These are phyloP conservation scores for Hypomyces rosellus DNA, from an alignment of 2,329 filamentous ascomycete species.

Conservation along the genomic window DNA sequence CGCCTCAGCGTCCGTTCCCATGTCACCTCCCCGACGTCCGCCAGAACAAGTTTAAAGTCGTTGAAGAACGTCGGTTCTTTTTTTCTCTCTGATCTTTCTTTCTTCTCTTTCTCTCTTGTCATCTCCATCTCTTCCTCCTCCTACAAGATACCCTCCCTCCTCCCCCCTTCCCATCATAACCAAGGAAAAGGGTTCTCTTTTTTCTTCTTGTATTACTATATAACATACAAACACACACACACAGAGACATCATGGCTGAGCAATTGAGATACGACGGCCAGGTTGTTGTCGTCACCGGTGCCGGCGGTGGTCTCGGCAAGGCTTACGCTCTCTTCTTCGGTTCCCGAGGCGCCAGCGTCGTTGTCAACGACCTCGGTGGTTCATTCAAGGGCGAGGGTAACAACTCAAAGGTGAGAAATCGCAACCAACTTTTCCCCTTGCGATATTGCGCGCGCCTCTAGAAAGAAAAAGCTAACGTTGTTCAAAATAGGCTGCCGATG, in stretches of 20 bases:
- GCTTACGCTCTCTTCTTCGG: slow-evolving; percentile 87
- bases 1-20: no score
- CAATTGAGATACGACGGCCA: slow-evolving; percentile 78
- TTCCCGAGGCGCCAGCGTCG: slow-evolving; percentile 84
- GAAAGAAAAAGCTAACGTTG: slow-evolving; percentile 1
- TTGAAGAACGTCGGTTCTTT: background rate
- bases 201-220: background rate
- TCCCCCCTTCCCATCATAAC: background rate
- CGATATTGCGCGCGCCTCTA: slow-evolving; percentile 16
- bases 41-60: background rate
- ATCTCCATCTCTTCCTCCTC: background rate
- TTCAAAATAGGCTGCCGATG: slow-evolving; percentile 64
- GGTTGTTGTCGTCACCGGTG: slow-evolving; percentile 76
- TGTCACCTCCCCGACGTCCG: background rate
- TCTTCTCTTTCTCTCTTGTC: background rate
- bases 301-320: slow-evolving; percentile 72
- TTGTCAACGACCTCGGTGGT: slow-evolving; percentile 92
- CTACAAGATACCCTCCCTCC: background rate
- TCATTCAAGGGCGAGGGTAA: slow-evolving; percentile 90
- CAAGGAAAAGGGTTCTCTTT: background rate
- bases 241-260: slow-evolving; percentile 46
- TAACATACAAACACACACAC: background rate
- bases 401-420: slow-evolving; percentile 64
- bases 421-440: background rate
- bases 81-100: background rate